Evolutionary conservation across 495 filamentous ascomycete genomes (phyloP).

Genomic region (Penicillium odoratum): DNA sequence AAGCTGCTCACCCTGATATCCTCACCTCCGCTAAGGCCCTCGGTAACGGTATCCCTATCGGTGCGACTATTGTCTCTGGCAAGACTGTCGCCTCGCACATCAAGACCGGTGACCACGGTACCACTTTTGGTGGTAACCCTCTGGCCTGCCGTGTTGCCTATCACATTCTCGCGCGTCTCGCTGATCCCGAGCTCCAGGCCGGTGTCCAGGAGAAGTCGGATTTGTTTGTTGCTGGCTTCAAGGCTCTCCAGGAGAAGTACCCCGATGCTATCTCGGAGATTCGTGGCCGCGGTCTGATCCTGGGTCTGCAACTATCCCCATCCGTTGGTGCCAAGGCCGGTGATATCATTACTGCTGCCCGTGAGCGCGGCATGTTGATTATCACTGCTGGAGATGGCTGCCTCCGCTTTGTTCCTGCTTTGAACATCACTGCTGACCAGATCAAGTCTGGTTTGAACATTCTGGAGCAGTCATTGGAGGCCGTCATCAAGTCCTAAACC

Average conservation of each 20-base stretch:
- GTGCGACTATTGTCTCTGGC: slow-evolving; percentile 78
- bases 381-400: slow-evolving; percentile 92
- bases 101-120: slow-evolving; percentile 90
- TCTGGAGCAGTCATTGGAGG: slow-evolving; percentile 73
- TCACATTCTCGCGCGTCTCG: slow-evolving; percentile 74
- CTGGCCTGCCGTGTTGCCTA: slow-evolving; percentile 81
- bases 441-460: slow-evolving; percentile 74
- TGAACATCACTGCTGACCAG: slow-evolving; percentile 74
- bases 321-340: slow-evolving; percentile 59
- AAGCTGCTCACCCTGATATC: slow-evolving; percentile 87
- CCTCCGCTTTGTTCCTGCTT: slow-evolving; percentile 79
- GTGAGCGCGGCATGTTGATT: slow-evolving; percentile 84
- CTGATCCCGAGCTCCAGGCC: slow-evolving; percentile 61
- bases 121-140: slow-evolving; percentile 96
- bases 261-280: slow-evolving; percentile 75
- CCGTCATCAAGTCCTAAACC: slow-evolving; percentile 27
- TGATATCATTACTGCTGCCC: slow-evolving; percentile 74
- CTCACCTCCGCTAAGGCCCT: slow-evolving; percentile 93
- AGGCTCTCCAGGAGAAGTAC: slow-evolving; percentile 60
- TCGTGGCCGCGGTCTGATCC: slow-evolving; percentile 77
- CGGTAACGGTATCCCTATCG: slow-evolving; percentile 94
- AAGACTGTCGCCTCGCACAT: slow-evolving; percentile 77
- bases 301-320: slow-evolving; percentile 76
- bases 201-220: slow-evolving; percentile 63
- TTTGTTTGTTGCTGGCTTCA: slow-evolving; percentile 64